Evolutionary conservation across 1,139 yeast species (phyloP), one percentile per base, ranked within the genome.

Genomic region (Geotrichum candidum): DNA sequence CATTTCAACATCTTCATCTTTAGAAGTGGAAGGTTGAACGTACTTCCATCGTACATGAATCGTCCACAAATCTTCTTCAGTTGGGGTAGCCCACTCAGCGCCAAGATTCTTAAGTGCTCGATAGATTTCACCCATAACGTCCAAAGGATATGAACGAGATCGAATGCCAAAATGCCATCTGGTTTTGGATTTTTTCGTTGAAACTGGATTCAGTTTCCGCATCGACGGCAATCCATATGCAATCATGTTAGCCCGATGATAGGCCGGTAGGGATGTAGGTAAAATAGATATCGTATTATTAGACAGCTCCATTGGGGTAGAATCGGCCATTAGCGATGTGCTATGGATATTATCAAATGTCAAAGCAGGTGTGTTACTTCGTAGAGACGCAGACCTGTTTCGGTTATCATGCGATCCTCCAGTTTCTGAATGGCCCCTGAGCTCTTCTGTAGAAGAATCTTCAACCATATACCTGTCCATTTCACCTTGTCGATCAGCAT

Each of bases 151-250:
- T 0, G 97, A 90, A 70, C 98, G 82, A 10, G 97, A 90, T 71
- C 99, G 82, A 65, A 94, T 94, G 65, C 99, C 99, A 73, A 95
- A 95, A 78, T 94, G 99, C 99, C 99, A 94, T 76, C 97, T 85
- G 10, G 97, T 90, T 74, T 90, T 94, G 68, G 94, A 88, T 73
- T 90, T 90, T 73, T 91, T 91, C 52, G 88, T 82, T 11, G 89
- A 82, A 27, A 88, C 83, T 1, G 97, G 96, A 61, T 84, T 84
- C 57, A 89, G 83, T 68, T 86, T 84, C 60, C 84, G 73, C 64
- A 68, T 68, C 62, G 71, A 64, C n/a, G 73, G 67, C 1, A 75
- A 69, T 10, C 68, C 69, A 27, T 62, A 61, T 54, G 73, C 82
- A 70, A 85, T 80, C 97, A 94, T 92, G 72, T 84, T 90, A 2